Percentiles rank a stretch among this genome's conserved stretches.
Conservation (phyloP, 441 rosid species). For the Gossypium schwendimanii region DNA sequence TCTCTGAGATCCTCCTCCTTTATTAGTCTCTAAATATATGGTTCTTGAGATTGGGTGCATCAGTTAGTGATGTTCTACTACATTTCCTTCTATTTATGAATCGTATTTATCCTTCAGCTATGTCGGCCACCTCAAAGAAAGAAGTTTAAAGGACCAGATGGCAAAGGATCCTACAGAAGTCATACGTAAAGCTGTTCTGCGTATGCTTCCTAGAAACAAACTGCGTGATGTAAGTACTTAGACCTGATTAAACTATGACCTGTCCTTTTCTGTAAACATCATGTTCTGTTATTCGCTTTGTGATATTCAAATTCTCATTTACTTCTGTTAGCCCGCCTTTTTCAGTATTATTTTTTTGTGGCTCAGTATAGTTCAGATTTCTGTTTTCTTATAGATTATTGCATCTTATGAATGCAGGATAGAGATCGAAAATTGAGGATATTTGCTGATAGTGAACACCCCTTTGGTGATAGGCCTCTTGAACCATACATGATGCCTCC, state of each 20-base stretch:
- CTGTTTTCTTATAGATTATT: neutral
- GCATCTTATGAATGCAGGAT: neutral
- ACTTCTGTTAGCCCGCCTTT: neutral
- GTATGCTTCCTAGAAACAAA: slow-evolving; percentile 95
- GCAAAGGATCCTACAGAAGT: slow-evolving; percentile 96
- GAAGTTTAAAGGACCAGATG: slow-evolving; percentile 87
- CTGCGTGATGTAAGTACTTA: slow-evolving; percentile 69
- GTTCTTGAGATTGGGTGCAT: neutral
- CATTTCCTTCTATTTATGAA: neutral
- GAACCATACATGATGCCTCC: slow-evolving; percentile 81
- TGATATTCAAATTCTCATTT: neutral
- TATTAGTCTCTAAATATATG: neutral
- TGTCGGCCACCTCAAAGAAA: slow-evolving; percentile 94
- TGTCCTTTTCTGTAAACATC: neutral
- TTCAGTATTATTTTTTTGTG: neutral
- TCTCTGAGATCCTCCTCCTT: neutral
- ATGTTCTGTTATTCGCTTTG: neutral
- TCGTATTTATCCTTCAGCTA: slow-evolving; percentile 39
- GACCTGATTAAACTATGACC: neutral
- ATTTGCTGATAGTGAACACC: slow-evolving; percentile 72
- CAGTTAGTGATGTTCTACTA: neutral
- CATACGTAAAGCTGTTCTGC: slow-evolving; percentile 91
- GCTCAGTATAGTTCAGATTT: neutral
- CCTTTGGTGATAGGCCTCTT: slow-evolving; percentile 72
- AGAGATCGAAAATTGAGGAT: slow-evolving; percentile 7